Percentiles rank a stretch among this genome's conserved stretches.
These are phyloP conservation scores for Phaeosphaeria sp. DNA, from an alignment of 2,329 filamentous ascomycete species.

Conservation along the genomic window DNA sequence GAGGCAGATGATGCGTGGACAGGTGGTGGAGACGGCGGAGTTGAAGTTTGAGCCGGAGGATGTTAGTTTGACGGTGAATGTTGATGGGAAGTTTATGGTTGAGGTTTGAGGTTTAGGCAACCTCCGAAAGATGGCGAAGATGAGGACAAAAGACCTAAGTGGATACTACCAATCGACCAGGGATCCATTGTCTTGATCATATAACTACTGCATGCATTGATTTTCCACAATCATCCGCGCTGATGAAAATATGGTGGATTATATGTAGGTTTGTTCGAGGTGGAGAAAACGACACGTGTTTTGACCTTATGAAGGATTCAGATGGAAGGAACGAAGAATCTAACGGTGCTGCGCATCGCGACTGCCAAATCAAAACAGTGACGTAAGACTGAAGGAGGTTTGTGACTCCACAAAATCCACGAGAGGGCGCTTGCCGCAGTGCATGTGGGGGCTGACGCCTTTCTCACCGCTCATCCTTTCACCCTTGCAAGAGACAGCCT, in stretches of 20 bases:
- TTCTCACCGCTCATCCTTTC: not conserved
- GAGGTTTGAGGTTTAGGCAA: not conserved
- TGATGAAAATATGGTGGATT: too few relatives aligned
- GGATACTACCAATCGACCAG: too few relatives aligned
- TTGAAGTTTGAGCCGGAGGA: slow-evolving; percentile 17
- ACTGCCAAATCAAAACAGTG: not conserved
- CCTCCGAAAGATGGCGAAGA: too few relatives aligned
- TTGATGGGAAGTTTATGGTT: slow-evolving; percentile 14
- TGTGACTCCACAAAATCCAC: not conserved
- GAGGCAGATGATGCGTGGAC: not conserved
- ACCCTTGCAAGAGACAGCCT: not conserved
- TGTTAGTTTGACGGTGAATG: slow-evolving; percentile 11
- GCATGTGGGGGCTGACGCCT: not conserved
- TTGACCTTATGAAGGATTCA: too few relatives aligned
- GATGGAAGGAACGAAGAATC: not conserved
- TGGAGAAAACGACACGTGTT: not conserved
- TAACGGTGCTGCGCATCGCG: not conserved
- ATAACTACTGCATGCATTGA: too few relatives aligned
- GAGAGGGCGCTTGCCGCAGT: not conserved
- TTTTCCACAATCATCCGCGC: too few relatives aligned
- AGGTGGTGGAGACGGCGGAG: slow-evolving; percentile 1
- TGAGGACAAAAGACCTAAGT: too few relatives aligned
- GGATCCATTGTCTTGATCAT: too few relatives aligned
- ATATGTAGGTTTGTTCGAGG: too few relatives aligned
- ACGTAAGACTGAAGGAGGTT: not conserved